Evolutionary conservation across 2,329 filamentous ascomycete genomes (phyloP).

Genomic region (Chaetoscypha palmicola): DNA sequence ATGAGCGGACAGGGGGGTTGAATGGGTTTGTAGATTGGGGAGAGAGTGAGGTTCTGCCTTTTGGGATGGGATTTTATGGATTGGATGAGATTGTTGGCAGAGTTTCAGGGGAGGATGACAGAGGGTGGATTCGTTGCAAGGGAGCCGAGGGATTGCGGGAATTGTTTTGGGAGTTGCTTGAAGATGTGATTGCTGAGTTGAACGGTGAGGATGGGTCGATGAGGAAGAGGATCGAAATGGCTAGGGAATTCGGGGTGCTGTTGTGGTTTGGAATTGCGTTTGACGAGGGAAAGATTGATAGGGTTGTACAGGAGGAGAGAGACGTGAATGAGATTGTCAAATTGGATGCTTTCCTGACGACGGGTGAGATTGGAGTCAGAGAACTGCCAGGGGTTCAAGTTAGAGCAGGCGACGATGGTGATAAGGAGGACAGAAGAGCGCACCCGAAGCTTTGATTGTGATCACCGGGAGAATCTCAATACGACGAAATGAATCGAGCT

Average conservation of each 20-base stretch:
- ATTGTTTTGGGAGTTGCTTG: conserved; percentile 42
- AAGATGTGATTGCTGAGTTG: conserved; percentile 32
- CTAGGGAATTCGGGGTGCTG: conserved; percentile 48
- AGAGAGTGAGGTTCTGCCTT: conserved; percentile 53
- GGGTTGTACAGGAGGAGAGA: conserved; percentile 44
- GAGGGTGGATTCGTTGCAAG: conserved; percentile 35
- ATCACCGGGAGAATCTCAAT: too few relatives aligned
- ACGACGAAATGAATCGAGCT: too few relatives aligned
- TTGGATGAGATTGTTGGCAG: conserved; percentile 53
- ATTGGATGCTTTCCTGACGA: conserved; percentile 37
- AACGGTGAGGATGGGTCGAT: conserved; percentile 14
- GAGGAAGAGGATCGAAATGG: conserved; percentile 34
- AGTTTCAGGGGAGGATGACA: conserved; percentile 21
- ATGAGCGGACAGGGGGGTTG: conserved; percentile 37
- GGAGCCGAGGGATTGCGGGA: conserved; percentile 37
- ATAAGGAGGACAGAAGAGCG: too few relatives aligned
- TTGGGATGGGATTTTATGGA: conserved; percentile 53
- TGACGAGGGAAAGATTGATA: conserved; percentile 51
- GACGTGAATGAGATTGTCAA: conserved; percentile 48
- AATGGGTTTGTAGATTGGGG: conserved; percentile 57
- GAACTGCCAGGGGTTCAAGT: too few relatives aligned
- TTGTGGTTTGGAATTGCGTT: conserved; percentile 60
- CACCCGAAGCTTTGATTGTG: too few relatives aligned
- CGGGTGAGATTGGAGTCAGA: too few relatives aligned
- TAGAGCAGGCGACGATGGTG: too few relatives aligned